phyloP scores from a whole-genome alignment of 129 eudicot species.

The Centrapalus pauciflorus region DNA sequence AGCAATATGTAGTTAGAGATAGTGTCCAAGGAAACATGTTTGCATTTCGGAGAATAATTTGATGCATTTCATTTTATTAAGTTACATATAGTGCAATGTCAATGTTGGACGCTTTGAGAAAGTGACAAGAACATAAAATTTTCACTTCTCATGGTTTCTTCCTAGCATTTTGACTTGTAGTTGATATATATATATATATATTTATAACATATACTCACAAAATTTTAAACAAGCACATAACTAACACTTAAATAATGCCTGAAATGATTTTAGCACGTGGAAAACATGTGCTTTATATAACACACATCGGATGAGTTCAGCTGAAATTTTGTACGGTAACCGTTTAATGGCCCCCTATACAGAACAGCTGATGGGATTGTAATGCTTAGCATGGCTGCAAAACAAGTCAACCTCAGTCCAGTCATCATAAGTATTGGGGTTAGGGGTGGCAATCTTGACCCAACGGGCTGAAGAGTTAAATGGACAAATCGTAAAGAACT shows the following conservation, averaged over 20 bases:
- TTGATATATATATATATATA: background rate
- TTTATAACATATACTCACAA: background rate
- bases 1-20: conserved; percentile 18
- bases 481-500: too few species aligned
- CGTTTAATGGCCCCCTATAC: background rate
- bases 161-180: conserved; percentile 14
- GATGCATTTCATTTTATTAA: conserved; percentile 19
- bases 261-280: background rate
- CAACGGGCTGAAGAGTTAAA: too few species aligned
- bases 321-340: background rate
- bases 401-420: background rate
- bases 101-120: conserved; percentile 6
- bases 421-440: background rate
- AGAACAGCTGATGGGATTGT: background rate
- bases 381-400: background rate
- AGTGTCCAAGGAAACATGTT: conserved; percentile 16
- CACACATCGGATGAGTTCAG: background rate
- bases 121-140: conserved; percentile 18
- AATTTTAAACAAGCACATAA: conserved; percentile 3
- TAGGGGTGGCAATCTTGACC: too few species aligned
- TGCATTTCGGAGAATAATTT: conserved; percentile 20
- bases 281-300: background rate
- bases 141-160: conserved; percentile 12
- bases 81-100: conserved; percentile 15
- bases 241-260: conserved; percentile 8